Conservation (phyloP, 2,329 filamentous ascomycete genomes). For the Fusarium xylarioides region DNA sequence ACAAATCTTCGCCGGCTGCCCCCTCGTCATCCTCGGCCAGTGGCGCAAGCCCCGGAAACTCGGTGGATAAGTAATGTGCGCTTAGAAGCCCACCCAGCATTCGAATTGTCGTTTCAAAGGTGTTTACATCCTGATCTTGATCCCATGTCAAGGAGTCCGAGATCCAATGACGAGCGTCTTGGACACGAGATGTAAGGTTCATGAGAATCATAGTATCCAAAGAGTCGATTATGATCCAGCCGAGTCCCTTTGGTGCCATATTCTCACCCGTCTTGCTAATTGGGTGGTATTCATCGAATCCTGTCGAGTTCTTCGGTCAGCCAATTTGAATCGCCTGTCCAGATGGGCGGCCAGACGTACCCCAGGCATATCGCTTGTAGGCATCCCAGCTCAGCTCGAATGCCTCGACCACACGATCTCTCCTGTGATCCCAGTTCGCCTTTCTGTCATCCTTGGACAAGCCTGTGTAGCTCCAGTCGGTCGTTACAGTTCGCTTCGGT, state of each 20-base stretch:
- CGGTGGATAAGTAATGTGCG: slow-evolving; percentile 92
- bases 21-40: slow-evolving; percentile 76
- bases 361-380: slow-evolving; percentile 94
- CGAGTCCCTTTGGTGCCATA: slow-evolving; percentile 89
- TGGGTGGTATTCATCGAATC: slow-evolving; percentile 88
- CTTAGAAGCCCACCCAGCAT: slow-evolving; percentile 95
- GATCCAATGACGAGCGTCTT: slow-evolving; percentile 90
- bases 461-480: slow-evolving; percentile 67
- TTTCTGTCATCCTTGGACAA: slow-evolving; percentile 56
- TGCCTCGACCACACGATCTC: slow-evolving; percentile 85
- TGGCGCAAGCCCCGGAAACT: slow-evolving; percentile 81
- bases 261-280: slow-evolving; percentile 79
- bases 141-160: slow-evolving; percentile 83
- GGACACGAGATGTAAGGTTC: slow-evolving; percentile 89
- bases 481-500: slow-evolving; percentile 49
- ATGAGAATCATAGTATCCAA: slow-evolving; percentile 98
- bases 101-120: slow-evolving; percentile 96
- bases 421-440: slow-evolving; percentile 79
- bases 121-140: slow-evolving; percentile 94
- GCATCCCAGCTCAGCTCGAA: slow-evolving; percentile 93
- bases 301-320: slow-evolving; percentile 52
- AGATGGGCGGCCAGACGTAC: slow-evolving; percentile 59
- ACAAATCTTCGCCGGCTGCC: slow-evolving; percentile 84
- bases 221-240: slow-evolving; percentile 98
- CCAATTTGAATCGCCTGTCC: not conserved